Evolutionary conservation across 2,329 filamentous ascomycete genomes (phyloP).

Genomic region (Furcasterigmium sp.): DNA sequence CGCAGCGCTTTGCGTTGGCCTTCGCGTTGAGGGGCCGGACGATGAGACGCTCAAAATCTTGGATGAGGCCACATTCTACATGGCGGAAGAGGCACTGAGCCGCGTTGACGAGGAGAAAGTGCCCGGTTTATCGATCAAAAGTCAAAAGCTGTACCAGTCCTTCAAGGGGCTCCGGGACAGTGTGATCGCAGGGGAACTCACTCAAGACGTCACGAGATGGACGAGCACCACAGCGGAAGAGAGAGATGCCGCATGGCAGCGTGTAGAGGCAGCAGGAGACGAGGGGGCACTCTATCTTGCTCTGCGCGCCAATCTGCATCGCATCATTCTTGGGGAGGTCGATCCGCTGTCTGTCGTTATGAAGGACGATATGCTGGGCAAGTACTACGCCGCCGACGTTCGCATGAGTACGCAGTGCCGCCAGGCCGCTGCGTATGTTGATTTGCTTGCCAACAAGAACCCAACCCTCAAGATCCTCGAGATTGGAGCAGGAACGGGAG

Average conservation of each 20-base stretch:
- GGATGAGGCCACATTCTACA: conserved; percentile 1
- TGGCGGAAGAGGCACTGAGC: background rate
- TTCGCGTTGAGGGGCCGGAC: background rate
- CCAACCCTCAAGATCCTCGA: conserved; percentile 28
- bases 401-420: background rate
- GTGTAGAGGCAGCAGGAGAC: background rate
- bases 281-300: background rate
- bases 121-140: background rate
- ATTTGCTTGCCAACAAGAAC: conserved; percentile 20
- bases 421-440: conserved; percentile 11
- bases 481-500: conserved; percentile 28
- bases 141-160: background rate
- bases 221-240: background rate
- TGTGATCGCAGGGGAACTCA: background rate
- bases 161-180: background rate
- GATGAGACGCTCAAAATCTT: background rate
- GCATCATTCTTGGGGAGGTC: background rate
- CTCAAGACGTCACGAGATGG: background rate
- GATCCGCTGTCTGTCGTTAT: background rate
- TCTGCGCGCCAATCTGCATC: background rate
- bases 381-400: conserved; percentile 1
- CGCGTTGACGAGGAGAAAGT: background rate
- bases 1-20: background rate
- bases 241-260: background rate
- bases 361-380: background rate